Percentiles rank a stretch among this genome's conserved stretches.
These are phyloP conservation scores for Echinosophora koreensis DNA, from an alignment of 306 rosid genomes.

Conservation along the genomic window DNA sequence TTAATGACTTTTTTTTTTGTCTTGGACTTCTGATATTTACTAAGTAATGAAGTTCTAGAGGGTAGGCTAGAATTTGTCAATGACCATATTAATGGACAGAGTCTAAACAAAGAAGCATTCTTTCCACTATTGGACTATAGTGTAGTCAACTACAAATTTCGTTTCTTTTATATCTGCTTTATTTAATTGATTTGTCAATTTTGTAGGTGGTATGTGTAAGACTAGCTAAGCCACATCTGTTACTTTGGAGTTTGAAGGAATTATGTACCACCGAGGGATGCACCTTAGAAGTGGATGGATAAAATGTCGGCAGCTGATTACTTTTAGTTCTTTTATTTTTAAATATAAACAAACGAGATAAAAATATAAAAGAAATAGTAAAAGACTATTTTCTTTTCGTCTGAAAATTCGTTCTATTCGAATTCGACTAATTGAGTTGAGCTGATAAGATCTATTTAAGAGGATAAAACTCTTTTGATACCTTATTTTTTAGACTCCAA, in stretches of 20 bases:
- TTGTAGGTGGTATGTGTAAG: conserved; percentile 11
- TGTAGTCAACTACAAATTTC: conserved; percentile 2
- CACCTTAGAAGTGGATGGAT: neutral
- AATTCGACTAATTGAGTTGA: too few relatives aligned
- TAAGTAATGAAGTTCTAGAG: neutral
- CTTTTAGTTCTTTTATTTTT: too few relatives aligned
- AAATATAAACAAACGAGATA: too few relatives aligned
- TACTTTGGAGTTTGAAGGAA: conserved; percentile 1
- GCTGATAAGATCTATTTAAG: too few relatives aligned
- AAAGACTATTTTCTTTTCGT: too few relatives aligned
- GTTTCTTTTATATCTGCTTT: neutral
- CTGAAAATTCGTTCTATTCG: too few relatives aligned
- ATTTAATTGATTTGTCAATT: conserved; percentile 29
- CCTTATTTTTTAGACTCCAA: too few relatives aligned
- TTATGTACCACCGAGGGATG: neutral
- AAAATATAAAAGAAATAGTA: too few relatives aligned
- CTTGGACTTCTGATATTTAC: neutral
- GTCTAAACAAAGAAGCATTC: conserved; percentile 20
- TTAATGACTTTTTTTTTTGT: neutral
- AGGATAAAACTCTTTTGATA: too few relatives aligned
- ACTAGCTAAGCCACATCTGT: neutral
- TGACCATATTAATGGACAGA: neutral
- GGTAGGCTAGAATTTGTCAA: conserved; percentile 32
- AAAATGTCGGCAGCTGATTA: too few relatives aligned
- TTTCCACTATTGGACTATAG: conserved; percentile 6